Evolutionary conservation across 495 filamentous ascomycete genomes (phyloP), one percentile per base, ranked within the genome.

Genomic region (Penicillium samsonianum): DNA sequence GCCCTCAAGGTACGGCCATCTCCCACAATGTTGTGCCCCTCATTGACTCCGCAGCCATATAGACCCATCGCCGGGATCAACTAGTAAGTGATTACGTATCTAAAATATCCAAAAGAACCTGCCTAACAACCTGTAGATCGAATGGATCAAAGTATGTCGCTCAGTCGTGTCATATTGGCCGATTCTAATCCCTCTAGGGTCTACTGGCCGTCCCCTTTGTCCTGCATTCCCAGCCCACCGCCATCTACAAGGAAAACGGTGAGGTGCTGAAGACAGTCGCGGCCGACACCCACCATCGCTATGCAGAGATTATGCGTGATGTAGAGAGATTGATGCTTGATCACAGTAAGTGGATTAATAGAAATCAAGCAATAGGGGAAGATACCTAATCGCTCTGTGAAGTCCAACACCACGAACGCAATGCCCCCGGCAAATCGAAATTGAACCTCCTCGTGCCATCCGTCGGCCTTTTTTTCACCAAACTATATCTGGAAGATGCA

Each of bases 201-300:
- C 81, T 98, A 1, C 80, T 98, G 3, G 95, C 95, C 1, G 93
- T 98, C 0, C 95, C 95, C 0, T 99, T 99, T 67, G 93, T 99
- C 48, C 83, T 99, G 46, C 91, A 96, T 70, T 96, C 92, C 11
- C 91, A 97, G 70, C 95, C 95, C 7, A 93, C 90, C 1, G 89
- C 90, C 16, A 80, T 90, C 30, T 90, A 89, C 59, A 84, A 90
- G 47, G 73, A 76, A 47, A 66, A 75, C 35, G 68, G 73, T 52
- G 70, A 71, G 46, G 66, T 65, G 14, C 65, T 81, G 33, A 73
- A 82, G 23, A 78, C 79, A 25, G 80, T 80, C 60, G 79, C 81
- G 35, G 82, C 74, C 35, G 82, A 89, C 44, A 77, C 83, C 9
- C 90, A 94, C 61, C 80, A 86, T 20, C 86, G 94, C 40, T 98